These are phyloP conservation scores for Amanita brunnescens DNA, from an alignment of 768 basidiomycete species.

Conservation along the genomic window DNA sequence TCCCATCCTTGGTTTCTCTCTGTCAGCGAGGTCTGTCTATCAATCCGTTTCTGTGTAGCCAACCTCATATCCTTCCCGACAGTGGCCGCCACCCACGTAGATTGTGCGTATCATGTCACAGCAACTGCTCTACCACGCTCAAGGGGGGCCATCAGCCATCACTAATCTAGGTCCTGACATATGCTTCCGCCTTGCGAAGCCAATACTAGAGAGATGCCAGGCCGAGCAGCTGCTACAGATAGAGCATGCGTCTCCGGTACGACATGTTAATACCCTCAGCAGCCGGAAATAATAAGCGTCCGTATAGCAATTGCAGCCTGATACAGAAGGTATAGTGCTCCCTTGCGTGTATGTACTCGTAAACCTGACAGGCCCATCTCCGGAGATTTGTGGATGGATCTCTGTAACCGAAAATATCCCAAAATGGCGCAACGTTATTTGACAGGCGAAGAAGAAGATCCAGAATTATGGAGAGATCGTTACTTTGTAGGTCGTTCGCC, in stretches of 20 bases:
- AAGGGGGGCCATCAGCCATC: slow-evolving; percentile 38
- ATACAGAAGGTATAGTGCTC: slow-evolving; percentile 42
- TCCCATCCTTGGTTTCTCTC: slow-evolving; percentile 57
- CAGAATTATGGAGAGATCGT: slow-evolving; percentile 59
- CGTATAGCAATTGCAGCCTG: slow-evolving; percentile 40
- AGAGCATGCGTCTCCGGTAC: slow-evolving; percentile 64
- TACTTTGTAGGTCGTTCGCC: slow-evolving; percentile 46
- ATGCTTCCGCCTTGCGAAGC: slow-evolving; percentile 57
- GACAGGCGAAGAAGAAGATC: slow-evolving; percentile 31
- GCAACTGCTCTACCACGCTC: not conserved
- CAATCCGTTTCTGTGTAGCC: not conserved
- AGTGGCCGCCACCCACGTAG: slow-evolving; percentile 56
- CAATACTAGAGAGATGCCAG: slow-evolving; percentile 66
- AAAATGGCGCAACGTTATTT: slow-evolving; percentile 41
- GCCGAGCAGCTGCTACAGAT: slow-evolving; percentile 61
- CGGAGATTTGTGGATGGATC: slow-evolving; percentile 56
- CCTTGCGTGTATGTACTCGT: not conserved
- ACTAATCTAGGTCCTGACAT: slow-evolving; percentile 53
- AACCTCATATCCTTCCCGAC: slow-evolving; percentile 1
- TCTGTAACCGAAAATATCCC: slow-evolving; percentile 56
- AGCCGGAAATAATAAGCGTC: not conserved
- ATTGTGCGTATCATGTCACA: slow-evolving; percentile 34
- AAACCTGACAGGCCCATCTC: slow-evolving; percentile 3
- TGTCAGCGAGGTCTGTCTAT: slow-evolving; percentile 61
- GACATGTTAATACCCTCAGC: slow-evolving; percentile 15